Evolutionary conservation across 2,329 filamentous ascomycete species (phyloP), one percentile per base, ranked within the genome.

Genomic region (Fusarium vanettenii): DNA sequence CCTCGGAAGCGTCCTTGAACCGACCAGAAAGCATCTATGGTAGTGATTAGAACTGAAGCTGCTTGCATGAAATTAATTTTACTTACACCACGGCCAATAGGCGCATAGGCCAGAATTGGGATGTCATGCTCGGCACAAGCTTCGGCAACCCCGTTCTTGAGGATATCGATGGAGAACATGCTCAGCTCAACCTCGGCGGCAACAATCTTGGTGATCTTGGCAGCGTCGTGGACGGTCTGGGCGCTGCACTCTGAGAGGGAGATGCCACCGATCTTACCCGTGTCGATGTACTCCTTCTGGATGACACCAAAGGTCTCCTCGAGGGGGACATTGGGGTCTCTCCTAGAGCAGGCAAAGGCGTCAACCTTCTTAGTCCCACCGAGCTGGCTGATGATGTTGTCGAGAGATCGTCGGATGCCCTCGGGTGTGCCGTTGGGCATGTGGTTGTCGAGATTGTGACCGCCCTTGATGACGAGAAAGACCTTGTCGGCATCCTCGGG

Each of bases 101-200:
- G 93, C 52, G 92, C 92, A 82, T 95, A 95, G 0, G 92, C 92
- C 39, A 94, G 83, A 57, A 95, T 84, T 0, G 92, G 91, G 69
- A 96, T 94, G 56, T 86, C 84, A 55, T 93, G 82, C 79, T 95
- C 87, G 0, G 85, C 87, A 77, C 90, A 92, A 0, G 89, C 86
- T 3, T 84, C 85, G 4, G 86, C 86, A 39, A 91, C 82, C 3
- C 89, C 88, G 73, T 90, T 89, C 25, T 79, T 80, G 29, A 89
- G 81, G 27, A 86, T 83, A 18, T 89, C 87, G 0, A 85, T 85
- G 11, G 81, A 77, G 77, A 86, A 89, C 68, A 90, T 81, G 70
- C 85, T 88, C 61, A 90, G 81, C 80, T 91, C 89, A 27, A 89
- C 83, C 81, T 91, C 89, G 18, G 87, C 87, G n/a, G 83, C 83